Percentiles rank a stretch among this genome's conserved stretches.
These are phyloP conservation scores for Fusarium robinianum DNA, from an alignment of 2,329 filamentous ascomycete genomes.

Conservation along the genomic window DNA sequence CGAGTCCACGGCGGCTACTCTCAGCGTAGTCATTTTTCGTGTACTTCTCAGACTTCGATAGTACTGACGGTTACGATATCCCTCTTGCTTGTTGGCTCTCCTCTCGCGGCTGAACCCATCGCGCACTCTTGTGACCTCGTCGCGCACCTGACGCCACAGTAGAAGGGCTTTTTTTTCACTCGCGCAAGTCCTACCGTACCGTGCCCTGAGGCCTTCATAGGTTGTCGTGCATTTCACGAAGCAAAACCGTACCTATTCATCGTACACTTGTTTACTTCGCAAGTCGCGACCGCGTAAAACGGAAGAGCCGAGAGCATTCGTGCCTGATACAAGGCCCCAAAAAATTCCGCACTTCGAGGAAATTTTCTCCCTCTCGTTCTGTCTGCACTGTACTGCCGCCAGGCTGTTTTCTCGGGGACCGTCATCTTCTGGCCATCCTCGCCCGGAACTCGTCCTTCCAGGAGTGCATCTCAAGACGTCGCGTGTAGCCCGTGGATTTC, in stretches of 20 bases:
- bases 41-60: constrained; percentile 17
- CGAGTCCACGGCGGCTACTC: constrained; percentile 16
- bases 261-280: constrained; percentile 31
- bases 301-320: constrained; percentile 27
- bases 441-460: constrained; percentile 8
- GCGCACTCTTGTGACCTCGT: constrained; percentile 34
- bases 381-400: constrained; percentile 26
- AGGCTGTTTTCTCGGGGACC: constrained; percentile 17
- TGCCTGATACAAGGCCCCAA: constrained; percentile 28
- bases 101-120: constrained; percentile 22
- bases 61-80: constrained; percentile 26
- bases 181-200: constrained; percentile 32
- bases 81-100: constrained; percentile 17
- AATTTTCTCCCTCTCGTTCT: constrained; percentile 5
- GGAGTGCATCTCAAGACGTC: constrained; percentile 27
- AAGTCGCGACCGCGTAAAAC: constrained; percentile 38
- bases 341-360: constrained; percentile 17
- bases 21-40: constrained; percentile 18
- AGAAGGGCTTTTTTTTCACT: constrained; percentile 37
- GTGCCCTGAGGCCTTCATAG: constrained; percentile 34
- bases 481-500: constrained; percentile 28
- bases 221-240: constrained; percentile 34
- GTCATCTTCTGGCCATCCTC: constrained; percentile 17
- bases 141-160: constrained; percentile 36
- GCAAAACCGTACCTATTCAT: constrained; percentile 23